phyloP scores from a whole-genome alignment of 2,329 filamentous ascomycete species.

The Hymenoscyphus linearis region DNA sequence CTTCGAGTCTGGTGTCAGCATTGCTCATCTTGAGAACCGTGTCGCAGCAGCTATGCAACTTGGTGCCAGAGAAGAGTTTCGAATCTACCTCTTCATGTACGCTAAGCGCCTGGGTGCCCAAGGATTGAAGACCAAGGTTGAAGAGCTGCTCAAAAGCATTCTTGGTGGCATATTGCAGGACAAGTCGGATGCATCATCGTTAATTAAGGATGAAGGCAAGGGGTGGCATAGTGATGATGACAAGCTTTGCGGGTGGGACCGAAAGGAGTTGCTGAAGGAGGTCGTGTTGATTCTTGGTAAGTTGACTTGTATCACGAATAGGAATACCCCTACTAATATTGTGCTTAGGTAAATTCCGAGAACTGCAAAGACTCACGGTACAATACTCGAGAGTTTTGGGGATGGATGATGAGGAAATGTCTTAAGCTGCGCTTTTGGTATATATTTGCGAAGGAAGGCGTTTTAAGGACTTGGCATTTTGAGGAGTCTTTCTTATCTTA shows the following conservation, averaged over 20 bases:
- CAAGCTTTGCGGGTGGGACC: conserved; percentile 84
- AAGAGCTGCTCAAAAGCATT: conserved; percentile 80
- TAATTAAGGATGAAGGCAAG: conserved; percentile 23
- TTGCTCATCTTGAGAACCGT: conserved; percentile 92
- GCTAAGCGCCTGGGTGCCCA: conserved; percentile 92
- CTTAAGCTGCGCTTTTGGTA: conserved; percentile 7
- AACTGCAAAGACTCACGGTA: conserved; percentile 89
- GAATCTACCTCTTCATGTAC: conserved; percentile 95
- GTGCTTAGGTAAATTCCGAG: conserved; percentile 78
- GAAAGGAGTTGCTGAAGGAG: conserved; percentile 80
- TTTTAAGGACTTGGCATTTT: conserved; percentile 19
- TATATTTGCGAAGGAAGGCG: conserved; percentile 22
- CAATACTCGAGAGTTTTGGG: conserved; percentile 85
- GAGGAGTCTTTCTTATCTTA: conserved; percentile 11
- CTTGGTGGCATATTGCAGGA: conserved; percentile 67
- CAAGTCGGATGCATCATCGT: conserved; percentile 34
- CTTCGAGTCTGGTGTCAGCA: conserved; percentile 85
- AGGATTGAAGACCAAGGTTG: conserved; percentile 79
- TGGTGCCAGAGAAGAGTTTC: conserved; percentile 85
- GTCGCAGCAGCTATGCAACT: conserved; percentile 84
- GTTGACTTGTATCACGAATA: conserved; percentile 25
- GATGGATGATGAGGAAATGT: conserved; percentile 37
- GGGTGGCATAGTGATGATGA: conserved; percentile 65
- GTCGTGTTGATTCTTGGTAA: conserved; percentile 89
- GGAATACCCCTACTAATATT: conserved; percentile 12